phyloP scores from a whole-genome alignment of 768 basidiomycete genomes.

The Rhizopogon roseolus region DNA sequence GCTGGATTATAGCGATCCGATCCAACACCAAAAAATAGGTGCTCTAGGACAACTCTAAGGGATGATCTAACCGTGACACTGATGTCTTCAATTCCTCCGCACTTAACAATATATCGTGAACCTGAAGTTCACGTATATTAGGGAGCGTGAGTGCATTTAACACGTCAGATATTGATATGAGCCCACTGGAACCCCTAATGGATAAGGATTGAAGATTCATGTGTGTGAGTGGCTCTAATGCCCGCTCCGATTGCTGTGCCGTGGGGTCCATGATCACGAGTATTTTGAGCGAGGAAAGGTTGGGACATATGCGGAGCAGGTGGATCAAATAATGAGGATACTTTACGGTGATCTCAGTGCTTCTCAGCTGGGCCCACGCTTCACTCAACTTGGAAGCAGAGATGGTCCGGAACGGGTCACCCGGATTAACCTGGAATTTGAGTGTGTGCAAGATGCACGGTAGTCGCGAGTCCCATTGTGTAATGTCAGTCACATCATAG shows the following conservation, averaged over 20 bases:
- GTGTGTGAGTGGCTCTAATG: conserved; percentile 9
- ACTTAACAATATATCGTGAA: conserved; percentile 11
- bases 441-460: conserved; percentile 9
- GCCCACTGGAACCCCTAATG: conserved; percentile 1
- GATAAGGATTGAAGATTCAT: conserved; percentile 7
- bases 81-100: conserved; percentile 12
- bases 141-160: conserved; percentile 13
- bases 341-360: conserved; percentile 2
- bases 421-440: conserved; percentile 1
- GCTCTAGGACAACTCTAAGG: too few species aligned
- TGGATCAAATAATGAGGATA: neutral
- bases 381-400: conserved; percentile 2
- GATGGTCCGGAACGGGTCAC: neutral
- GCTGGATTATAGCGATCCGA: too few species aligned
- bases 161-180: neutral
- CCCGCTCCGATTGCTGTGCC: neutral
- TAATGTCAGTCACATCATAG: conserved; percentile 1
- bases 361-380: conserved; percentile 16
- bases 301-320: neutral
- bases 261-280: neutral
- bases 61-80: conserved; percentile 15
- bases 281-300: neutral
- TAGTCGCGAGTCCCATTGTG: conserved; percentile 1
- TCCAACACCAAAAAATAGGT: neutral
- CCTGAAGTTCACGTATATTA: conserved; percentile 4